A percentile compares a stretch with the other conserved stretches of the same genome.
phyloP scores from a whole-genome alignment of 129 eudicot genomes.

The Ambrosia trifida region DNA sequence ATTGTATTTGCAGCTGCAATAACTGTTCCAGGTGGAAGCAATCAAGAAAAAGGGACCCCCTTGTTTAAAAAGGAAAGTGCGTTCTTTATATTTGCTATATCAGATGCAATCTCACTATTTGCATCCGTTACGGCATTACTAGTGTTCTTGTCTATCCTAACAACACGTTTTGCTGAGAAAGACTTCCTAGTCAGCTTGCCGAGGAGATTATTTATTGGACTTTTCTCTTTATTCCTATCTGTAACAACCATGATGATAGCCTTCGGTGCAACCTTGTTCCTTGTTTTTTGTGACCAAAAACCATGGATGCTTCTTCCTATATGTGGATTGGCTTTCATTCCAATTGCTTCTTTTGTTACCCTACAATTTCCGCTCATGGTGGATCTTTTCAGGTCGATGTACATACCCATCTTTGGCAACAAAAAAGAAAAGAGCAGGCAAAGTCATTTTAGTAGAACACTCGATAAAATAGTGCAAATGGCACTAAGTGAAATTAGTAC shows the following conservation, averaged over 20 bases:
- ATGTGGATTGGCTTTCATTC: background rate
- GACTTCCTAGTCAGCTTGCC: no score
- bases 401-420: background rate
- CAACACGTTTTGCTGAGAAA: no score
- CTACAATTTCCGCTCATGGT: background rate
- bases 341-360: background rate
- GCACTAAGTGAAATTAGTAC: no score
- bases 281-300: no score
- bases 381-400: background rate
- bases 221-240: no score
- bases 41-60: background rate
- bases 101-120: background rate
- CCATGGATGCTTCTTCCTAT: background rate
- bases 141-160: background rate
- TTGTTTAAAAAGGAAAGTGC: background rate
- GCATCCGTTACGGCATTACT: background rate
- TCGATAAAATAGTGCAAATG: no score
- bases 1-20: constrained; percentile 1
- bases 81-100: background rate
- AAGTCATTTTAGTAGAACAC: no score
- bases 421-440: background rate
- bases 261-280: no score
- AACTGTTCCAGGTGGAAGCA: background rate
- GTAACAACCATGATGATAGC: no score
- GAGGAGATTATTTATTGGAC: no score